Base-by-base conservation (phyloP, 257 asterid species). In the Plectranthus barbatus region DNA sequence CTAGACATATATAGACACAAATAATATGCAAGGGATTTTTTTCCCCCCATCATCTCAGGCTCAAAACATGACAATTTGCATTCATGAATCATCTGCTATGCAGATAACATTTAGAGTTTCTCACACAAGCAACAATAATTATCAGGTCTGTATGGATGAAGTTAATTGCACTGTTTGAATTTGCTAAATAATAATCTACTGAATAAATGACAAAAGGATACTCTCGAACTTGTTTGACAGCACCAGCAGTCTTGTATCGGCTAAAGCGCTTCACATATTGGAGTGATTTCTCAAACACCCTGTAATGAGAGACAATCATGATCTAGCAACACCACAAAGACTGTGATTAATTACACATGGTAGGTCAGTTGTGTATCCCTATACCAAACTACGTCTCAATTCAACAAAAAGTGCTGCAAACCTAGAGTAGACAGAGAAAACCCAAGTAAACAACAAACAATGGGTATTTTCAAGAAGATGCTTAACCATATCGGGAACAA, bases 221-320 rank as follows among this genome's bases (percentile, higher is more conserved):
- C 97, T 92, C 99, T 76, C 99, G 79, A 71, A 87, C 99, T 93
- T 93, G 99, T 80, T 95, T 82, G 69, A 93, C 97, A 58, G 99
- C 95, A 83, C 89, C 99, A 51, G 95, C 95, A 76, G 87, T 89
- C 79, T 90, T 87, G 79, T 89, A 93, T 46, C 97, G 95, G 76
- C 97, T 93, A 82, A 93, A 93, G 66, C 99, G 96, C 87, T 93
- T 87, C 76, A 90, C 99, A 42, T 93, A 93, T 71, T 93, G 97
- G 66, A 83, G 83, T 23, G 99, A 93, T 81, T 90, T 93, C 81
- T 93, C 99, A 78, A 92, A 92, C 50, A 92, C 99, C 79, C 98
- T 91, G 83, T 23, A 64, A 50, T 23, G 46, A 62, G 33, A 51
- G 44, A 71, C 20, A 55, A 56, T 24, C 62, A 69, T 17, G 37